Percentiles rank a stretch among this genome's conserved stretches.
phyloP scores from a whole-genome alignment of 1,284 basidiomycete genomes.

The Meira miltonrushii region DNA sequence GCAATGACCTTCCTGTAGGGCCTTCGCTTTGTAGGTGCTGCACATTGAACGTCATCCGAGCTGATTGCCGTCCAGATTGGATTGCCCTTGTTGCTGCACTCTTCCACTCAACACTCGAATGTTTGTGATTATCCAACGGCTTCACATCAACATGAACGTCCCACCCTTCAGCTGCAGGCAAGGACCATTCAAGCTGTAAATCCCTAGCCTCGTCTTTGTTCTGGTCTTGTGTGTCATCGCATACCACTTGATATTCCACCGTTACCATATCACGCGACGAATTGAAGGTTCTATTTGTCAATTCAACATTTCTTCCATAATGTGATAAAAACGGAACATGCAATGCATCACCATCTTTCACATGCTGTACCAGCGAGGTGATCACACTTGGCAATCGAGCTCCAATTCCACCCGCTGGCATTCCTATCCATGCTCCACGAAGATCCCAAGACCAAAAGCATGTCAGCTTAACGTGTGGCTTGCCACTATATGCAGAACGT shows the following conservation, averaged over 20 bases:
- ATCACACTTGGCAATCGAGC: conserved; percentile 73
- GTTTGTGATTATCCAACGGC: conserved; percentile 54
- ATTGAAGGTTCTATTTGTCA: conserved; percentile 73
- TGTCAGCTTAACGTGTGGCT: conserved; percentile 60
- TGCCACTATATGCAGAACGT: conserved; percentile 65
- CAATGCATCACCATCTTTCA: conserved; percentile 63
- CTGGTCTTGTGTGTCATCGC: conserved; percentile 58
- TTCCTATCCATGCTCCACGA: conserved; percentile 68
- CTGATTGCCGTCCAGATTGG: conserved; percentile 2
- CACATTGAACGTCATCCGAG: conserved; percentile 6
- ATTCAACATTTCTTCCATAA: conserved; percentile 75
- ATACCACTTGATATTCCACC: conserved; percentile 77
- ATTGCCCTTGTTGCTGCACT: conserved; percentile 20
- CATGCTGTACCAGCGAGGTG: conserved; percentile 70
- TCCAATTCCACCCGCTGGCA: conserved; percentile 40
- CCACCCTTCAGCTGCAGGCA: conserved; percentile 80
- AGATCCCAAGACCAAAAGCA: conserved; percentile 96
- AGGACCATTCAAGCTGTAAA: conserved; percentile 14
- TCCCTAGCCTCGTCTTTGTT: conserved; percentile 14
- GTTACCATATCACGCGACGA: conserved; percentile 73
- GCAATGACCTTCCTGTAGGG: background rate
- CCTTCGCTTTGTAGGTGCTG: background rate
- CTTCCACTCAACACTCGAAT: conserved; percentile 16
- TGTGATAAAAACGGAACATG: conserved; percentile 70
- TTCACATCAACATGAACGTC: conserved; percentile 68